Conservation (phyloP, 164 flowering plant species). For the Chimonanthus salicifolius region DNA sequence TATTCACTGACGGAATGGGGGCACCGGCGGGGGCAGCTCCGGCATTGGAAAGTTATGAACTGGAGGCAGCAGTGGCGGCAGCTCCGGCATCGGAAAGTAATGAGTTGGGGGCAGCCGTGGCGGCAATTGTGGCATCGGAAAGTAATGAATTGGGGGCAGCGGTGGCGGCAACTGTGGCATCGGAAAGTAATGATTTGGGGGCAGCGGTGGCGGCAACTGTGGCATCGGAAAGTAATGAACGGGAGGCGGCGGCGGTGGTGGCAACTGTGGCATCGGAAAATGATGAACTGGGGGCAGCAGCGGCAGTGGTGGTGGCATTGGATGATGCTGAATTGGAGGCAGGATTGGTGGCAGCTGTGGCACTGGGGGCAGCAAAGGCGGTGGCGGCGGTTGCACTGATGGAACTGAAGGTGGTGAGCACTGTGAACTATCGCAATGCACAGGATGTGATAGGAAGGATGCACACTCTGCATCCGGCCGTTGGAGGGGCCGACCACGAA, state of each 20-base stretch:
- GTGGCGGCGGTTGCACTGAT: constrained; percentile 5
- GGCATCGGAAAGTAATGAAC: constrained; percentile 7
- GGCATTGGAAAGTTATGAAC: neutral
- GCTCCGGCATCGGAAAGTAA: neutral
- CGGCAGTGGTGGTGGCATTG: constrained; percentile 19
- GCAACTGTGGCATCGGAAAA: constrained; percentile 6
- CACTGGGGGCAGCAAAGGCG: constrained; percentile 18
- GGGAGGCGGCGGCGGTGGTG: no score
- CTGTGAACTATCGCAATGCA: constrained; percentile 29
- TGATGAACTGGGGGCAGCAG: constrained; percentile 17
- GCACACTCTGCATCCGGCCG: constrained; percentile 45
- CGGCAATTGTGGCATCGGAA: neutral
- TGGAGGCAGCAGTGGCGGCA: neutral
- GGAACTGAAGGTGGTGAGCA: constrained; percentile 4
- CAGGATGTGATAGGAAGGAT: constrained; percentile 37
- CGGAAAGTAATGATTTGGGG: constrained; percentile 7
- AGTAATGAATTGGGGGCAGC: neutral
- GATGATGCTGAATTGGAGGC: constrained; percentile 17
- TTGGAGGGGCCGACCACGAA: constrained; percentile 36
- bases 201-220: constrained; percentile 8
- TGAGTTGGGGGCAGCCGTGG: neutral
- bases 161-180: neutral
- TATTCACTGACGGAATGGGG: neutral
- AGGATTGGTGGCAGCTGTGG: constrained; percentile 28
- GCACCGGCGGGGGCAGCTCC: neutral